A percentile compares a stretch with the other conserved stretches of the same genome.
Conservation (phyloP, 768 basidiomycete species). For the Psilocybe cubensis region DNA sequence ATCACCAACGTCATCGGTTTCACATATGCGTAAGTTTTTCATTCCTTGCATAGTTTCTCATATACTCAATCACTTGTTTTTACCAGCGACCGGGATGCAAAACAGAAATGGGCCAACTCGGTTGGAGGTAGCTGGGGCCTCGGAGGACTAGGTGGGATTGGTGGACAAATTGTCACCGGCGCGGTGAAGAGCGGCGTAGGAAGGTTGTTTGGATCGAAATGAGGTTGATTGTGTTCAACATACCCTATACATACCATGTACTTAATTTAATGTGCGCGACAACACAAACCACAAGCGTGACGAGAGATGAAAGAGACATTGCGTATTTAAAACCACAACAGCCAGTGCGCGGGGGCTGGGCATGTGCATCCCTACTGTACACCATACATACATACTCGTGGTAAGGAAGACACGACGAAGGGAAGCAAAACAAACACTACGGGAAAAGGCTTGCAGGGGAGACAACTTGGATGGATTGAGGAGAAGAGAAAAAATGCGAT, state of each 20-base stretch:
- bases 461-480: constrained; percentile 7
- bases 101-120: constrained; percentile 85
- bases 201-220: constrained; percentile 62
- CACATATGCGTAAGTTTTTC: constrained; percentile 84
- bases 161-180: constrained; percentile 82
- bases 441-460: constrained; percentile 12
- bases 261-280: background rate
- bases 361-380: constrained; percentile 16
- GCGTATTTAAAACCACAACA: constrained; percentile 20
- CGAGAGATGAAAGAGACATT: constrained; percentile 6
- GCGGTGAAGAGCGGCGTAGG: constrained; percentile 84
- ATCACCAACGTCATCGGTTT: constrained; percentile 95
- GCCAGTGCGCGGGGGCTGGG: constrained; percentile 24
- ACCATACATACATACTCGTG: constrained; percentile 27
- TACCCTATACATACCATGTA: constrained; percentile 7
- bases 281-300: background rate
- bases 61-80: constrained; percentile 6
- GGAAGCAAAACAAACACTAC: constrained; percentile 27
- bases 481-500: constrained; percentile 15
- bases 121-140: constrained; percentile 74
- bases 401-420: constrained; percentile 25
- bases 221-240: constrained; percentile 3
- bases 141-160: constrained; percentile 79
- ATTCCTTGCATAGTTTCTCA: too few species aligned
- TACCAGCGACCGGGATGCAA: constrained; percentile 87